Percentiles rank a stretch among this genome's conserved stretches.
phyloP scores from a whole-genome alignment of 2,329 filamentous ascomycete genomes.

The Plenodomus tracheiphilus region DNA sequence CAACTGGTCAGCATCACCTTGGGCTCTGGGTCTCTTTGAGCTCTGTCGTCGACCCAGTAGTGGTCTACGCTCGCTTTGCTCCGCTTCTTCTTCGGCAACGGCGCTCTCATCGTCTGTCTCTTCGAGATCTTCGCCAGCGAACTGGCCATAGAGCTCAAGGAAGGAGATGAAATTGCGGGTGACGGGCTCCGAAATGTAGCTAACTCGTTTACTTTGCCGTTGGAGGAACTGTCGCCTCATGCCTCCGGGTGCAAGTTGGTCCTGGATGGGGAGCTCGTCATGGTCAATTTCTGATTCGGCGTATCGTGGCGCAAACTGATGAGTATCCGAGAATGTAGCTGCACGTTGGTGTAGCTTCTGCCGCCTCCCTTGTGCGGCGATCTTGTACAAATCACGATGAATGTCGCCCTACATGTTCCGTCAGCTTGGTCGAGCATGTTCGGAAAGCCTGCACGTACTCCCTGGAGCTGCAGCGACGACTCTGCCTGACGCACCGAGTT shows the following conservation, averaged over 20 bases:
- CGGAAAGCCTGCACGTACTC: slow-evolving; percentile 31
- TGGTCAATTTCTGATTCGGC: slow-evolving; percentile 33
- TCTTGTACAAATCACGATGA: slow-evolving; percentile 76
- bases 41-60: slow-evolving; percentile 62
- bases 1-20: slow-evolving; percentile 67
- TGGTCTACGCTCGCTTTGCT: slow-evolving; percentile 62
- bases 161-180: slow-evolving; percentile 75
- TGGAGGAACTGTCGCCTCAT: slow-evolving; percentile 59
- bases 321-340: slow-evolving; percentile 67
- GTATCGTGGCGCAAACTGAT: slow-evolving; percentile 23
- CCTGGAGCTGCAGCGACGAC: slow-evolving; percentile 72
- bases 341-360: slow-evolving; percentile 58
- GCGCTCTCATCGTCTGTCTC: slow-evolving; percentile 62
- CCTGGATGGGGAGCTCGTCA: slow-evolving; percentile 47
- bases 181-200: slow-evolving; percentile 57
- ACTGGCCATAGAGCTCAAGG: slow-evolving; percentile 73
- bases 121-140: slow-evolving; percentile 71
- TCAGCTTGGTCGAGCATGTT: background rate
- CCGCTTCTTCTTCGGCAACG: slow-evolving; percentile 57
- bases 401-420: slow-evolving; percentile 61
- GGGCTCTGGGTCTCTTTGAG: slow-evolving; percentile 50
- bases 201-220: slow-evolving; percentile 45
- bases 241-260: slow-evolving; percentile 56
- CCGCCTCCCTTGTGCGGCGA: slow-evolving; percentile 61
- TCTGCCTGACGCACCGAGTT: slow-evolving; percentile 44